Percentiles rank a stretch among this genome's conserved stretches.
These are phyloP conservation scores for Climacium dendroides DNA, from an alignment of 225 moss, liverwort and hornwort genomes.

Conservation along the genomic window DNA sequence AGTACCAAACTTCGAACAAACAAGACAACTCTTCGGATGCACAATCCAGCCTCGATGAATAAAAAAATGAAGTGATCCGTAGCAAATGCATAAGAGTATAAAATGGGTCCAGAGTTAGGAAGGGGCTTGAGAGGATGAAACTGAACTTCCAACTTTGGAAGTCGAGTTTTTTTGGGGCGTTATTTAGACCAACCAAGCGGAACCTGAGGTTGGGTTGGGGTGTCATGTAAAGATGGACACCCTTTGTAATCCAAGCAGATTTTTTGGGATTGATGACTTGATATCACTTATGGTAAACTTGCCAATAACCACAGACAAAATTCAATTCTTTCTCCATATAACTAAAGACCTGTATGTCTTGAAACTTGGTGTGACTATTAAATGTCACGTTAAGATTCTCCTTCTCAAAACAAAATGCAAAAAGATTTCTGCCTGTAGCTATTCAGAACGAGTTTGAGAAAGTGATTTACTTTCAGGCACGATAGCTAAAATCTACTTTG, in stretches of 20 bases:
- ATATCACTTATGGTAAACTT: no score
- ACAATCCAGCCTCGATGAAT: background rate
- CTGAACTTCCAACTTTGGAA: background rate
- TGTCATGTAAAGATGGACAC: background rate
- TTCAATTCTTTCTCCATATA: no score
- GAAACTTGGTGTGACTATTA: no score
- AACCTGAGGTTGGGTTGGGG: background rate
- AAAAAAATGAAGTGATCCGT: background rate
- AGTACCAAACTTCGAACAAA: background rate
- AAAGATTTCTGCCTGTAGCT: no score
- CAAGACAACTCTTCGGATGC: background rate
- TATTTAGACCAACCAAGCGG: background rate
- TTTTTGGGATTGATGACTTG: background rate
- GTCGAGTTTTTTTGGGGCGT: background rate
- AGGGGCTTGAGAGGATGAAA: background rate
- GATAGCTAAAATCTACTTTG: background rate
- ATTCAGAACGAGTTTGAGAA: no score
- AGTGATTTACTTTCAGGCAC: no score
- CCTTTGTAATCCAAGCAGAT: background rate
- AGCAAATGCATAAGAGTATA: background rate
- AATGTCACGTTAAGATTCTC: no score
- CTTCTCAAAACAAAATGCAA: no score
- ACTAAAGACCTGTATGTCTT: no score
- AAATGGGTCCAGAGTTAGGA: background rate
- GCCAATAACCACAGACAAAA: no score